Percentiles rank a stretch among this genome's conserved stretches.
phyloP scores from a whole-genome alignment of 345 rosid genomes.

The Clausena lansium region DNA sequence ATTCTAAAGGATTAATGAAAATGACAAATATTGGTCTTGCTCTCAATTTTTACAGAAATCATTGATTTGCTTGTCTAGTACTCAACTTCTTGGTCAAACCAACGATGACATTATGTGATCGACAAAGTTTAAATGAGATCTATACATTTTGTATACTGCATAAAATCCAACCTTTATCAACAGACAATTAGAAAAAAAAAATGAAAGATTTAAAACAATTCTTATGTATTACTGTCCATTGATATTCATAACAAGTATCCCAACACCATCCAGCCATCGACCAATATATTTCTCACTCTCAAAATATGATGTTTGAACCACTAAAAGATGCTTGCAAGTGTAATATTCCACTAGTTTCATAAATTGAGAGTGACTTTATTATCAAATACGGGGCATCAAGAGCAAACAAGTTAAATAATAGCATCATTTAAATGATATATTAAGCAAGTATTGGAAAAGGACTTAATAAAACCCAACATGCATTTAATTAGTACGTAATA shows the following conservation, averaged over 20 bases:
- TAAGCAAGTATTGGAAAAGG: not conserved
- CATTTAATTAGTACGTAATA: not conserved
- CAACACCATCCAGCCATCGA: not conserved
- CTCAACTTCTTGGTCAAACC: not conserved
- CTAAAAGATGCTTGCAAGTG: not conserved
- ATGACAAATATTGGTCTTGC: too few relatives aligned
- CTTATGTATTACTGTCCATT: not conserved
- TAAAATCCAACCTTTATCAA: not conserved
- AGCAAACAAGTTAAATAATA: not conserved
- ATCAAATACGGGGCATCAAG: not conserved
- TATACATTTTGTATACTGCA: not conserved
- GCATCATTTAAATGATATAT: slow-evolving; percentile 7
- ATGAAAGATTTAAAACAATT: not conserved
- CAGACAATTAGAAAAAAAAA: not conserved
- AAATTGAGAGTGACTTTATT: not conserved
- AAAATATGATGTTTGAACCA: slow-evolving; percentile 3
- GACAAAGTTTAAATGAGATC: not conserved
- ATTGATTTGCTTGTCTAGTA: not conserved
- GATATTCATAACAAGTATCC: not conserved
- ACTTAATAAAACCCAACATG: not conserved
- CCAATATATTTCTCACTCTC: not conserved
- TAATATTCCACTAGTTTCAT: not conserved
- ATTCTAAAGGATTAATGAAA: too few relatives aligned
- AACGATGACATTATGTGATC: not conserved
- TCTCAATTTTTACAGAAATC: not conserved